A percentile compares a stretch with the other conserved stretches of the same genome.
These are phyloP conservation scores for Phytophthora cryptogea DNA, from an alignment of 352 stramenopile species.

Conservation along the genomic window DNA sequence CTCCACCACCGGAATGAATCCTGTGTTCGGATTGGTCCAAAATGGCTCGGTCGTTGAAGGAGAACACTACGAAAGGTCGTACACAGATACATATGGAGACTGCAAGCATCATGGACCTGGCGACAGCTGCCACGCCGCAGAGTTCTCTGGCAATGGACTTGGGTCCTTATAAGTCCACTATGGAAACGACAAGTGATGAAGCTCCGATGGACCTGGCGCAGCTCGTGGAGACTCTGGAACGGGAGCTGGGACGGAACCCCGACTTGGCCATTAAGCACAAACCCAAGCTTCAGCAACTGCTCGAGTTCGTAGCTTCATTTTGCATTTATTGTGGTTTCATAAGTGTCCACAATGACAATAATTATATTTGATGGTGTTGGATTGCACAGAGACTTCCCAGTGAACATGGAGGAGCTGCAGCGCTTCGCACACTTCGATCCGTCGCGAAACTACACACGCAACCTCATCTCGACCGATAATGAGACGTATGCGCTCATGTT, in stretches of 20 bases:
- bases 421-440: constrained; percentile 86
- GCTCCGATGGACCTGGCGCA: constrained; percentile 42
- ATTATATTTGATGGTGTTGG: not conserved
- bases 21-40: constrained; percentile 10
- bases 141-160: constrained; percentile 9
- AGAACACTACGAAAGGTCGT: constrained; percentile 20
- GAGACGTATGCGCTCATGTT: constrained; percentile 94
- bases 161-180: not conserved
- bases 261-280: constrained; percentile 68
- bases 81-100: constrained; percentile 6
- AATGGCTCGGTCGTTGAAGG: constrained; percentile 2
- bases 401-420: constrained; percentile 62
- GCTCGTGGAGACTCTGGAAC: constrained; percentile 61
- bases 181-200: not conserved
- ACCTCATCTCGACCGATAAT: constrained; percentile 93
- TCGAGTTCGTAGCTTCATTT: constrained; percentile 41
- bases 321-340: constrained; percentile 6
- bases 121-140: not conserved
- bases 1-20: constrained; percentile 29
- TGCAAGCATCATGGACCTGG: constrained; percentile 3
- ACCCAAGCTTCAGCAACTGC: constrained; percentile 51
- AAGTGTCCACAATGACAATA: not conserved
- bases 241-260: constrained; percentile 49
- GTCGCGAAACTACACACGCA: constrained; percentile 93
- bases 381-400: constrained; percentile 42